Percentiles rank a stretch among this genome's conserved stretches.
These are phyloP conservation scores for Hansenula lynferdii DNA, from an alignment of 1,139 yeast genomes.

Conservation along the genomic window DNA sequence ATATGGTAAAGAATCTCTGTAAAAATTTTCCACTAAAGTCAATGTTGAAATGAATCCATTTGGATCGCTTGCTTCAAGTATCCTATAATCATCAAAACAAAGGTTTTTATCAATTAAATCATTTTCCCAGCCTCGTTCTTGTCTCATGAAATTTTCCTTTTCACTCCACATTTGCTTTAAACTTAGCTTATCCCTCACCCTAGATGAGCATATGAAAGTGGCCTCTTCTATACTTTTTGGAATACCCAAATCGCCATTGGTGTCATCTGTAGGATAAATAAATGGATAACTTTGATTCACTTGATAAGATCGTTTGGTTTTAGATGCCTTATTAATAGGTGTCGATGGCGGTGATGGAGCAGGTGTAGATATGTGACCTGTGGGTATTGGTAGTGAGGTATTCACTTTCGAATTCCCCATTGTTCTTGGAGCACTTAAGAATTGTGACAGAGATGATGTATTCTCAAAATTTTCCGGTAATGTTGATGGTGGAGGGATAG, in stretches of 20 bases:
- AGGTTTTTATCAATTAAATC: too few species aligned
- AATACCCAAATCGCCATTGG: slow-evolving; percentile 27
- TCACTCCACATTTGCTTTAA: slow-evolving; percentile 70
- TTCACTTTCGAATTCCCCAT: slow-evolving; percentile 48
- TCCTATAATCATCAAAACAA: slow-evolving; percentile 17
- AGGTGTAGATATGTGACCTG: slow-evolving; percentile 79
- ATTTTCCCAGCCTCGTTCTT: slow-evolving; percentile 70
- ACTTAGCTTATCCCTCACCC: slow-evolving; percentile 57
- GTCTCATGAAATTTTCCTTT: slow-evolving; percentile 61
- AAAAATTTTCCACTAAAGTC: slow-evolving; percentile 65
- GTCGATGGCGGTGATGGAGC: slow-evolving; percentile 79
- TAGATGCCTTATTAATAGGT: slow-evolving; percentile 40
- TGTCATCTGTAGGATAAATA: slow-evolving; percentile 53
- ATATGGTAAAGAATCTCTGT: slow-evolving; percentile 44
- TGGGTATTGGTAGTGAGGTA: slow-evolving; percentile 56
- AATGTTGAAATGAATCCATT: too few species aligned
- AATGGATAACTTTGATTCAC: slow-evolving; percentile 79
- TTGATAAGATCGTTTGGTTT: slow-evolving; percentile 68
- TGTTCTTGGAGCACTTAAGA: slow-evolving; percentile 57
- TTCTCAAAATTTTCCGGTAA: slow-evolving; percentile 44
- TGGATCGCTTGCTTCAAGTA: too few species aligned
- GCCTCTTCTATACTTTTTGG: slow-evolving; percentile 86
- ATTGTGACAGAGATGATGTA: slow-evolving; percentile 50
- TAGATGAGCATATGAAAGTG: slow-evolving; percentile 51
- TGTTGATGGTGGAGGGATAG: slow-evolving; percentile 41